A percentile compares a stretch with the other conserved stretches of the same genome.
Conservation (phyloP, 805 yeast species). For the Kodamaea kaohsiungensis region DNA sequence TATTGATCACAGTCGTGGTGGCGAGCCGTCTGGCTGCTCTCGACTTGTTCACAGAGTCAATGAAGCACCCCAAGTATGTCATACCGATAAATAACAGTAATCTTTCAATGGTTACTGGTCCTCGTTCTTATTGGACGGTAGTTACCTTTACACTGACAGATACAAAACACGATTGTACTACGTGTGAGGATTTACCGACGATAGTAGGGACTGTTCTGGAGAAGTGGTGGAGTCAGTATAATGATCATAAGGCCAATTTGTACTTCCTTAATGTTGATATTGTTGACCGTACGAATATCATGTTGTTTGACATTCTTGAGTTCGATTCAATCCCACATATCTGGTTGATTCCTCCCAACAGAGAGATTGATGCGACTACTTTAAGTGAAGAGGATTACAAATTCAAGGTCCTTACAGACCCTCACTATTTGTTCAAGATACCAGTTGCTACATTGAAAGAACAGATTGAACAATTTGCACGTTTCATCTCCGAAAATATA, state of each 20-base stretch:
- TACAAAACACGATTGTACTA: conserved; percentile 44
- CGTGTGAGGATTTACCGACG: conserved; percentile 48
- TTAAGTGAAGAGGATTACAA: conserved; percentile 20
- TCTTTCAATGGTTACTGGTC: conserved; percentile 45
- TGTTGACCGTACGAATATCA: conserved; percentile 37
- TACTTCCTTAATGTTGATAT: conserved; percentile 56
- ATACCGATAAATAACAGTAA: conserved; percentile 45
- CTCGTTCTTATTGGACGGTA: conserved; percentile 52
- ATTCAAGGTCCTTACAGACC: conserved; percentile 25
- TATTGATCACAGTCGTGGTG: not conserved
- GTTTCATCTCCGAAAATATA: conserved; percentile 46
- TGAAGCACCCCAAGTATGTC: conserved; percentile 28
- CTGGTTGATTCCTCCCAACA: conserved; percentile 63
- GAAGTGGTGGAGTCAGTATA: conserved; percentile 47
- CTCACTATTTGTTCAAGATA: conserved; percentile 36
- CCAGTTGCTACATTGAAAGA: conserved; percentile 34
- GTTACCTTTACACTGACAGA: conserved; percentile 53
- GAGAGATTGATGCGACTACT: conserved; percentile 16
- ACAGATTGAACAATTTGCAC: conserved; percentile 52
- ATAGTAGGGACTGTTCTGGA: conserved; percentile 42
- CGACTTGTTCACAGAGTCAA: conserved; percentile 4
- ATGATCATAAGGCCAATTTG: conserved; percentile 35
- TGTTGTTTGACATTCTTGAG: conserved; percentile 40
- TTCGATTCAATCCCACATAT: conserved; percentile 61
- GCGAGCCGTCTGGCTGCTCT: conserved; percentile 3